Conservation (phyloP, 192 early-diverging fungal species). For the Coemansia sp. region DNA sequence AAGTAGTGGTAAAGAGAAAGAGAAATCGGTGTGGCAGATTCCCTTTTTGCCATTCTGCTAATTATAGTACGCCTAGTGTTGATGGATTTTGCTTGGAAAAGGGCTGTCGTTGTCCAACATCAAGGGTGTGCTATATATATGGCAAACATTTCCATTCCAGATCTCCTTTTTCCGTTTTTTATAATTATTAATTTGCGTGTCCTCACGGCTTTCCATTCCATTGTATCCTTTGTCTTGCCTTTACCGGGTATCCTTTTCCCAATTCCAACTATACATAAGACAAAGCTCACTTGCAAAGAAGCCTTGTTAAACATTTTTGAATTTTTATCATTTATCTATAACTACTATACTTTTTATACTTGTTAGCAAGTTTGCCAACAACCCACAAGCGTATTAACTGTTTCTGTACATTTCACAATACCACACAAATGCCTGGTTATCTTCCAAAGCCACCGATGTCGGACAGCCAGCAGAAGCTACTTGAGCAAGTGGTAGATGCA, state of each 20-base stretch:
- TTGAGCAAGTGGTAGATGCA: conserved; percentile 47
- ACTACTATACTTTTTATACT: too few relatives aligned
- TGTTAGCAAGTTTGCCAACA: not conserved
- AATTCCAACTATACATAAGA: too few relatives aligned
- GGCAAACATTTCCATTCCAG: not conserved
- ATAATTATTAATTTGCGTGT: not conserved
- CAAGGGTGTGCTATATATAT: not conserved
- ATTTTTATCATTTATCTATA: too few relatives aligned
- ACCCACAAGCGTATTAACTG: not conserved
- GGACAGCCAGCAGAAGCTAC: conserved; percentile 50
- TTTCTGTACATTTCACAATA: conserved; percentile 1
- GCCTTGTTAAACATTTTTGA: too few relatives aligned
- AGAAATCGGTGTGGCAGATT: too few relatives aligned
- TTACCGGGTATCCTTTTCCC: too few relatives aligned
- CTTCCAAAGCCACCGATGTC: conserved; percentile 20
- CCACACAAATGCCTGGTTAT: conserved; percentile 1
- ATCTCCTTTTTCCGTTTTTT: not conserved
- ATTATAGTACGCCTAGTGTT: too few relatives aligned
- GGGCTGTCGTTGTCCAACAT: too few relatives aligned
- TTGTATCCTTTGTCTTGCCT: not conserved
- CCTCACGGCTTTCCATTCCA: not conserved
- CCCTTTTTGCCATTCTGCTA: too few relatives aligned
- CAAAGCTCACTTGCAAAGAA: too few relatives aligned
- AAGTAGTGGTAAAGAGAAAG: too few relatives aligned
- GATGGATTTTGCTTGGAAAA: too few relatives aligned